phyloP scores from a whole-genome alignment of 495 filamentous ascomycete species.

The Neurospora sp. region DNA sequence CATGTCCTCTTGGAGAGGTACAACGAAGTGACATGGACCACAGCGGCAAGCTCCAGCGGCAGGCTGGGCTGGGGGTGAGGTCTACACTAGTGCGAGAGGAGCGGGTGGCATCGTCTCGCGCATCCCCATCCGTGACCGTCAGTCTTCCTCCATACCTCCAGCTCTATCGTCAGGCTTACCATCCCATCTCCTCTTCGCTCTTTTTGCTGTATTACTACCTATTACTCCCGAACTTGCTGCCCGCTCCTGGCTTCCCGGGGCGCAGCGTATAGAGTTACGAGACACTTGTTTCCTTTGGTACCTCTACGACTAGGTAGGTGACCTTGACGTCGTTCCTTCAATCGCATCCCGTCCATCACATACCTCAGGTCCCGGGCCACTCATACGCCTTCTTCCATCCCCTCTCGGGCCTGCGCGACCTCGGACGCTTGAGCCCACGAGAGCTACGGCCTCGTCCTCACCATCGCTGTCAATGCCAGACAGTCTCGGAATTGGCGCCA shows the following conservation, averaged over 20 bases:
- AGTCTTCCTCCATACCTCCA: constrained; percentile 19
- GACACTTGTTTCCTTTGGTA: constrained; percentile 14
- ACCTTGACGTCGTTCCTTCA: not conserved
- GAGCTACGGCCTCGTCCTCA: not conserved
- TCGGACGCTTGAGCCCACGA: not conserved
- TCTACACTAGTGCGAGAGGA: not conserved
- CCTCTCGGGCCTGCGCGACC: not conserved
- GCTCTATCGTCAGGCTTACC: constrained; percentile 20
- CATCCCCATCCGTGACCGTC: not conserved
- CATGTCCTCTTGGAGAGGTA: not conserved
- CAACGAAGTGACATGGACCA: not conserved
- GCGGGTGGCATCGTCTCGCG: not conserved
- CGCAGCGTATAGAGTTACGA: constrained; percentile 22
- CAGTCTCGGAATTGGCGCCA: not conserved
- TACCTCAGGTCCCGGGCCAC: not conserved
- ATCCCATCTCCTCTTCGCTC: constrained; percentile 21
- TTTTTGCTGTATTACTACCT: constrained; percentile 22
- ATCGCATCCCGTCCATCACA: not conserved
- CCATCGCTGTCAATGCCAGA: not conserved
- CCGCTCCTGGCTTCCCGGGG: constrained; percentile 29
- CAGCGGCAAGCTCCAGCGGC: not conserved
- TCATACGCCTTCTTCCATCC: not conserved
- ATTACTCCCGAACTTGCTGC: constrained; percentile 19
- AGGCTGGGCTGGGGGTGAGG: not conserved
- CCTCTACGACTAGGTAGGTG: not conserved